Evolutionary conservation across 805 yeast species (phyloP), one percentile per base, ranked within the genome.

Genomic region (Candida easanensis): DNA sequence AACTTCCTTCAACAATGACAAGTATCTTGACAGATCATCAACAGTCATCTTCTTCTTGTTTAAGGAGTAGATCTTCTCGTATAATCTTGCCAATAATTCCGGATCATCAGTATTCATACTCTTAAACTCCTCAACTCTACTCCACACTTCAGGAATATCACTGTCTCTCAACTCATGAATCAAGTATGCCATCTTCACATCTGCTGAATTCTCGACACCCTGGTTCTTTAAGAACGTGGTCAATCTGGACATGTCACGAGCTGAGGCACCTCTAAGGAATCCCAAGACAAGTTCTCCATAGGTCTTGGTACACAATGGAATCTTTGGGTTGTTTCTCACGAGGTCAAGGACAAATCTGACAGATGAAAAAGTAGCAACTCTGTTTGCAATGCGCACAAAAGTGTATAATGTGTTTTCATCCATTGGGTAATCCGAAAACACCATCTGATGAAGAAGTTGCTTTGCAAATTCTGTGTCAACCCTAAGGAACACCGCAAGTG

Each of bases 401-500:
- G 38, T 46, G 36, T 50, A 47, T 1, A 57, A 19, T 2, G 61
- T 54, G 18, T 43, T 31, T 2, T 46, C 42, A 38, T 53, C 50
- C 39, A 57, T 53, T 11, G 62, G 61, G 39, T 50, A 49, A 19
- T 56, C 50, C 1, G 54, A 46, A 8, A 45, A 43, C 4, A 56
- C 50, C 60, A 58, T 56, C 32, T 58, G 61, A 30, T 54, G 51
- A 1, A 58, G 41, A 1, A 58, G 43, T 21, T 56, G 63, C 39
- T 56, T 56, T 15, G 63, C 57, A 16, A 56, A 41, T 30, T 56
- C 61, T 3, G 57, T 45, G 34, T 56, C 47, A 6, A 48, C 46
- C 35, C 41, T 53, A n/a, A 52, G 33, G 26, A 50, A 49, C 3
- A 52, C 53, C 14, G 45, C 46, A 22, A 58, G 41, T 3, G 60